Conservation (phyloP, 352 stramenopile genomes). For the Stramenopiles sp. region DNA sequence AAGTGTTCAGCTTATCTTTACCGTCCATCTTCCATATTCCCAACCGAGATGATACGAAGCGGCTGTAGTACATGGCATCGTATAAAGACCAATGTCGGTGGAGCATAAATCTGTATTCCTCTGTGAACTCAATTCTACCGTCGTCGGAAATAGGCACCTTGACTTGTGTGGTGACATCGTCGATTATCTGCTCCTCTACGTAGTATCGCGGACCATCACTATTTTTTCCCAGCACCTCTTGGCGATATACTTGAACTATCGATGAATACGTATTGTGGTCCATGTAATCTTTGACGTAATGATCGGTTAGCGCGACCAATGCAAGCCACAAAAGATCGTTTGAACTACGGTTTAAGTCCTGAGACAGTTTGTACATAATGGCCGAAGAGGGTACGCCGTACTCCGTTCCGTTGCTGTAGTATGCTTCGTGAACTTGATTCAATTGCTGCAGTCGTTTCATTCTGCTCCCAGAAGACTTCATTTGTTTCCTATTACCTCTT, state of each 20-base stretch:
- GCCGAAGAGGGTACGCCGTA: conserved; percentile 43
- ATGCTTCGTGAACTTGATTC: too few relatives aligned
- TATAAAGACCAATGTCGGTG: conserved; percentile 82
- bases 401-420: too few relatives aligned
- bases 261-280: conserved; percentile 72
- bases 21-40: conserved; percentile 37
- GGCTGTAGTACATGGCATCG: conserved; percentile 81
- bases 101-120: conserved; percentile 88
- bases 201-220: conserved; percentile 26
- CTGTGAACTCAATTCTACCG: conserved; percentile 58
- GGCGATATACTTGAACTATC: conserved; percentile 61
- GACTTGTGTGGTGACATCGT: conserved; percentile 21
- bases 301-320: conserved; percentile 86
- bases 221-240: conserved; percentile 55
- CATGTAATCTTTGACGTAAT: conserved; percentile 74
- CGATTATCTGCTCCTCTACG: conserved; percentile 1
- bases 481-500: too few relatives aligned
- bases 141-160: conserved; percentile 22
- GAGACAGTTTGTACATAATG: conserved; percentile 50
- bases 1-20: conserved; percentile 58
- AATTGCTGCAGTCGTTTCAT: too few relatives aligned
- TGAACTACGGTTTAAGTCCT: conserved; percentile 53
- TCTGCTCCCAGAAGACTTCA: too few relatives aligned
- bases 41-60: conserved; percentile 74
- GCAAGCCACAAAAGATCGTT: conserved; percentile 83